Base-by-base conservation (phyloP, 2,329 filamentous ascomycete species). In the Trichoderma afroharzianum region DNA sequence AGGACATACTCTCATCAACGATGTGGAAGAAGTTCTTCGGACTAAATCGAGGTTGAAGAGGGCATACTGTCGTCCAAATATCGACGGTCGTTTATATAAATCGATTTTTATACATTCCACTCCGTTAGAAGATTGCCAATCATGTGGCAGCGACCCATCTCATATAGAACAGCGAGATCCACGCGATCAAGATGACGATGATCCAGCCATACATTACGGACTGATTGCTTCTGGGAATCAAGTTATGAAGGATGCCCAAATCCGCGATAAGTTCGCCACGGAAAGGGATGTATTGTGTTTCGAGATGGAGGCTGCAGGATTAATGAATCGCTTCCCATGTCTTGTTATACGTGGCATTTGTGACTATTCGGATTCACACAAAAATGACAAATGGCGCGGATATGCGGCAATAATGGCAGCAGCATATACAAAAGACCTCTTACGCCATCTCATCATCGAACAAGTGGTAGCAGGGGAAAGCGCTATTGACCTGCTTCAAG, bases 11-110 rank as follows among this genome's bases (percentile, higher is more conserved):
- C 43, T 47, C 0, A 1, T 47, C 4, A 21, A 21, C 43, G 43
- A 21, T 3, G 43, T 21, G 18, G 43, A 11, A n/a, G 1, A n/a
- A 21, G 9, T 47, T 47, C 18, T 47, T 0, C 8, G 3, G 4
- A 0, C 0, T 6, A 21, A 11, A 5, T 8, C 43, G 8, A 47
- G 4, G 0, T 47, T 47, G 2, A 9, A 11, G 18, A 11, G 0
- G 8, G 1, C 18, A 3, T 11, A n/a, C 11, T 47, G 43, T 21
- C 43, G 18, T 3, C 43, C 43, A 11, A 11, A 47, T 0, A 5
- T 47, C 9, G 18, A 11, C 3, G 43, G 11, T 47, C 43, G 1
- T 0, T 11, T 47, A 11, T 21, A 47, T 21, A 47, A 21, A 21
- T 47, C 43, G 0, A 47, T 18, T 5, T 21, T 47, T 21, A 6